These are phyloP conservation scores for Penicillium decumbens DNA, from an alignment of 2,329 filamentous ascomycete genomes.

Conservation along the genomic window DNA sequence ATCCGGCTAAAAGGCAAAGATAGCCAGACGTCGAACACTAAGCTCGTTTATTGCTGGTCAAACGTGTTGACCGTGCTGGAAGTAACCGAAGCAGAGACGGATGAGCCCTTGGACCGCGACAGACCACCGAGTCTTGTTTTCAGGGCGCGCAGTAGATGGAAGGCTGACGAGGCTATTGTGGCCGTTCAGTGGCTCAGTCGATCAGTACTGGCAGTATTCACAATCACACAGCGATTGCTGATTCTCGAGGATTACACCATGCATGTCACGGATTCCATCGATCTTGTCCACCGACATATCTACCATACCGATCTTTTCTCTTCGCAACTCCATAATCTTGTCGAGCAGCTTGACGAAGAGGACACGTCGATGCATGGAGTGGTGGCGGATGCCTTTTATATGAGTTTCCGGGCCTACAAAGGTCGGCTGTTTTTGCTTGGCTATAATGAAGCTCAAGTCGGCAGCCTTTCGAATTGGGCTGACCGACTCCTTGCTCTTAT, in stretches of 20 bases:
- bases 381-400: conserved; percentile 93
- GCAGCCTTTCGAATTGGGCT: conserved; percentile 93
- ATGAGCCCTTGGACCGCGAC: conserved; percentile 61
- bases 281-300: conserved; percentile 85
- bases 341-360: conserved; percentile 83
- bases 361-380: conserved; percentile 90
- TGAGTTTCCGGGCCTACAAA: conserved; percentile 96
- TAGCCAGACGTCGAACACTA: conserved; percentile 63
- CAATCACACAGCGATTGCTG: conserved; percentile 87
- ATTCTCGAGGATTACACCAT: conserved; percentile 86
- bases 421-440: conserved; percentile 86
- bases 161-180: conserved; percentile 89
- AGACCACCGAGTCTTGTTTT: conserved; percentile 77
- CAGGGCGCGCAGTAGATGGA: conserved; percentile 79
- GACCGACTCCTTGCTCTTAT: conserved; percentile 89
- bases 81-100: conserved; percentile 64
- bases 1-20: conserved; percentile 81
- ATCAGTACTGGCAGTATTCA: conserved; percentile 85
- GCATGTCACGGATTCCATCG: conserved; percentile 90
- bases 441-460: conserved; percentile 89
- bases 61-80: conserved; percentile 94
- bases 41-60: conserved; percentile 97
- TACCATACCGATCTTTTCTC: conserved; percentile 91
- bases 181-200: conserved; percentile 95
- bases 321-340: conserved; percentile 72